phyloP scores from a whole-genome alignment of 257 asterid genomes.

The Perilla frutescens region DNA sequence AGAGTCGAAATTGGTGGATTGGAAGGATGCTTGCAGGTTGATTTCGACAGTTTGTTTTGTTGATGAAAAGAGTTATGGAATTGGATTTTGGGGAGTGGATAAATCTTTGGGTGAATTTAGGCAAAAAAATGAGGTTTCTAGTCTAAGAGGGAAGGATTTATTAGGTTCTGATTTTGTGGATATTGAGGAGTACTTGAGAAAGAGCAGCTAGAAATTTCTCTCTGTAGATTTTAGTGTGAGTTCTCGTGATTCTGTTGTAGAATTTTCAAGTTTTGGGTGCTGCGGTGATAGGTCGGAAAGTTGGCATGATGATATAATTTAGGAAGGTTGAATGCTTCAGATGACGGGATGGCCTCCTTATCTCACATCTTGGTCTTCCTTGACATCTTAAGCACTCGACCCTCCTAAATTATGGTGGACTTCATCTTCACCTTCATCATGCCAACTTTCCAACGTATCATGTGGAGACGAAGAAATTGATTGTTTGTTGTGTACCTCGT shows the following conservation, averaged over 20 bases:
- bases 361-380: too few species aligned
- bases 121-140: slow-evolving; percentile 42
- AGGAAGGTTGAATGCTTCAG: too few species aligned
- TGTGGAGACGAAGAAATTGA: slow-evolving; percentile 20
- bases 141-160: slow-evolving; percentile 65
- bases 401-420: too few species aligned
- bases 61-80: slow-evolving; percentile 34
- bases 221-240: background rate
- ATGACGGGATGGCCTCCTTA: too few species aligned
- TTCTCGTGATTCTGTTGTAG: background rate
- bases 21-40: slow-evolving; percentile 58
- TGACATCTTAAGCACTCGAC: too few species aligned
- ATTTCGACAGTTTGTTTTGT: slow-evolving; percentile 61
- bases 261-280: background rate
- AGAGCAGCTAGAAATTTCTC: slow-evolving; percentile 18
- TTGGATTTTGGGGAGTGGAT: slow-evolving; percentile 45
- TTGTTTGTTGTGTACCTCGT: background rate
- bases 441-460: too few species aligned
- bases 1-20: slow-evolving; percentile 44
- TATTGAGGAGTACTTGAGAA: slow-evolving; percentile 49
- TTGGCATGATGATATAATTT: too few species aligned
- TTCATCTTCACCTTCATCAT: too few species aligned
- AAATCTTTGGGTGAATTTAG: slow-evolving; percentile 59
- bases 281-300: too few species aligned
- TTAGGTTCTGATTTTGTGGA: slow-evolving; percentile 43